Base-by-base conservation (phyloP, 1,284 basidiomycete species). In the Cyathus olla region DNA sequence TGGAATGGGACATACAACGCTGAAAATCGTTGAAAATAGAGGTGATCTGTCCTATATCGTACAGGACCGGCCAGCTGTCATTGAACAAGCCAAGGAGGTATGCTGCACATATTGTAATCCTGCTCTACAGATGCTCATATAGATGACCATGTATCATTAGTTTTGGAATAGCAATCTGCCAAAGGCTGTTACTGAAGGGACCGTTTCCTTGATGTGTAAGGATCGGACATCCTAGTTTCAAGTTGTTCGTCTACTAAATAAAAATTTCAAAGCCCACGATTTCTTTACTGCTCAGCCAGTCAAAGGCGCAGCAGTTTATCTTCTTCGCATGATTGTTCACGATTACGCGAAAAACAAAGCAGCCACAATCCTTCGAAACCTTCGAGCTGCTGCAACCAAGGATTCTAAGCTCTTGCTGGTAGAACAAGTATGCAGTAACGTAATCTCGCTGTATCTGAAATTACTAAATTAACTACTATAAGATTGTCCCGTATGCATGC, bases 211-310 rank as follows among this genome's bases (percentile, higher is more conserved):
- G 26, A 64, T 76, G 66, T 64, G 68, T 70, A 17, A 19, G 66
- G 28, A 17, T 17, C n/a, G n/a, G n/a, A n/a, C n/a, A n/a, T n/a
- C n/a, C n/a, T n/a, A n/a, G n/a, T 37, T 37, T 37, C 17, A 37
- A 9, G 35, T 17, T 37, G 35, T 37, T 8, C 35, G 35, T 37
- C 8, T 37, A 37, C 35, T 37, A 17, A 37, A 37, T 17, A n/a
- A 8, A 37, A 9, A 37, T 37, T 37, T 17, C 35, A 2, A n/a
- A 79, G 78, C 57, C 11, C 79, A 81, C 50, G 66, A 76, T 57
- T 81, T 81, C 62, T 74, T 80, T 59, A 61, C 59, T 3, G 70
- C 76, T 3, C 80, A 82, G 59, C 74, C 78, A 0, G 61, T 67
- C 5, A 64, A 66, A 28, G 57, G 72, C 19, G 75, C 74, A 10